These are phyloP conservation scores for Mayamaea pseudoterrestris DNA, from an alignment of 108 stramenopile genomes.

Conservation along the genomic window DNA sequence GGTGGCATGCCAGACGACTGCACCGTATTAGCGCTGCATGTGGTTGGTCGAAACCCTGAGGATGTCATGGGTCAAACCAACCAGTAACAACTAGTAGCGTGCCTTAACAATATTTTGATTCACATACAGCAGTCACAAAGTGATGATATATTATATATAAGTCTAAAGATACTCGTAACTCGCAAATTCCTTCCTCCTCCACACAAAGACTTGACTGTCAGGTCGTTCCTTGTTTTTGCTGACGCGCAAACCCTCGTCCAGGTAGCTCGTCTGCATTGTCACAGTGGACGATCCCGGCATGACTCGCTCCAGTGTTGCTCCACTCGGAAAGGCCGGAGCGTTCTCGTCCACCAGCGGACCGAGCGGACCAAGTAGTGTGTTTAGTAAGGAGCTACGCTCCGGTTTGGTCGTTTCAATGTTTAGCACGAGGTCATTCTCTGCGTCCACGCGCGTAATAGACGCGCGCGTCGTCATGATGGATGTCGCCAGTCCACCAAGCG, in stretches of 20 bases:
- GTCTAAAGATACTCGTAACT: constrained; percentile 12
- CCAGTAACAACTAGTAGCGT: constrained; percentile 4
- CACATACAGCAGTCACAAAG: too few species aligned
- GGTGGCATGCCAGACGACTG: constrained; percentile 95
- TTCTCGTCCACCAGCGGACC: constrained; percentile 42
- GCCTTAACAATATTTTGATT: too few species aligned
- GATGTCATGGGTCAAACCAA: constrained; percentile 5
- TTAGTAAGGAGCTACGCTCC: constrained; percentile 53
- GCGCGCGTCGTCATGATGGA: constrained; percentile 80
- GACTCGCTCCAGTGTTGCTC: constrained; percentile 57
- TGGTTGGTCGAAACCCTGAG: constrained; percentile 40
- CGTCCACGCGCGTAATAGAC: constrained; percentile 35
- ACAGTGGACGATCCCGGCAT: constrained; percentile 58
- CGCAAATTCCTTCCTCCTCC: constrained; percentile 55
- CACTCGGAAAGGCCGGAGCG: constrained; percentile 61
- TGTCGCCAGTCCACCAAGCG: constrained; percentile 67
- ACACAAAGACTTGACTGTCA: constrained; percentile 54
- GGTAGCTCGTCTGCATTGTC: constrained; percentile 56
- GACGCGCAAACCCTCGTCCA: constrained; percentile 63
- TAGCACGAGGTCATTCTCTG: constrained; percentile 45
- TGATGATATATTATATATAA: too few species aligned
- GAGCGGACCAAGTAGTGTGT: constrained; percentile 45
- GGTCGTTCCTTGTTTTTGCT: constrained; percentile 43
- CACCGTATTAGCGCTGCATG: constrained; percentile 82
- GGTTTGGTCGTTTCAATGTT: constrained; percentile 71